Base-by-base conservation (phyloP, 139 green algal genomes). In the Chlamydomonas asymmetrica region DNA sequence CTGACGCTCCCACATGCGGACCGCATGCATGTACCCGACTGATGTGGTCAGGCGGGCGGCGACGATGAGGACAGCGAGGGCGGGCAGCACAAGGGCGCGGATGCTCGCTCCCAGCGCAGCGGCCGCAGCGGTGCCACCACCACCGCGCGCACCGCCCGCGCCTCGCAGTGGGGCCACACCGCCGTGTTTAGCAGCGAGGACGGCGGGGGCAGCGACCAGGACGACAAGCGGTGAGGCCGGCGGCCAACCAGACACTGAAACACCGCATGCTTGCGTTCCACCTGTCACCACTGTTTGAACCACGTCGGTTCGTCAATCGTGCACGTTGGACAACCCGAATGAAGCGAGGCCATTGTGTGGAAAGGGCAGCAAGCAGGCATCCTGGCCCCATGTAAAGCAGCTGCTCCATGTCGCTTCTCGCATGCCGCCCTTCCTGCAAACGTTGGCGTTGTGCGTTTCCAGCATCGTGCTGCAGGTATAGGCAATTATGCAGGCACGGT, bases 171-270 rank as follows among this genome's bases (percentile, higher is more conserved):
- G 94, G 80, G 86, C 31, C 83, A 92, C 60, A 91, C 79, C 27
- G 83, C 87, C 40, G 84, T 98, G 23, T 98, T 98, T 82, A 93
- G 86, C 23, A 82, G 84, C 40, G 86, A 90, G 45, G 91, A 84
- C n/a, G 83, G 81, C 27, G 79, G 63, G 32, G 8, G 48, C 38
- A 7, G 27, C n/a, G 1, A 31, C 35, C 45, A 43, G 72, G 23
- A 6, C 69, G 37, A 74, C 39, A 52, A 18, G 66, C 6, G 66
- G 25, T 4, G 29, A 16, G 31, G 32, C 35, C 18, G 63, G 45
- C 10, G 45, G 45, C 10, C 45, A 52, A 16, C 10, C 45, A 16
- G 45, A n/a, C n/a, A n/a, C n/a, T n/a, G n/a, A n/a, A n/a, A n/a
- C n/a, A n/a, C n/a, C n/a, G n/a, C n/a, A n/a, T n/a, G n/a, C n/a